Percentiles rank a stretch among this genome's conserved stretches.
These are phyloP conservation scores for Exophiala aquamarina DNA, from an alignment of 2,329 filamentous ascomycete genomes.

Conservation along the genomic window DNA sequence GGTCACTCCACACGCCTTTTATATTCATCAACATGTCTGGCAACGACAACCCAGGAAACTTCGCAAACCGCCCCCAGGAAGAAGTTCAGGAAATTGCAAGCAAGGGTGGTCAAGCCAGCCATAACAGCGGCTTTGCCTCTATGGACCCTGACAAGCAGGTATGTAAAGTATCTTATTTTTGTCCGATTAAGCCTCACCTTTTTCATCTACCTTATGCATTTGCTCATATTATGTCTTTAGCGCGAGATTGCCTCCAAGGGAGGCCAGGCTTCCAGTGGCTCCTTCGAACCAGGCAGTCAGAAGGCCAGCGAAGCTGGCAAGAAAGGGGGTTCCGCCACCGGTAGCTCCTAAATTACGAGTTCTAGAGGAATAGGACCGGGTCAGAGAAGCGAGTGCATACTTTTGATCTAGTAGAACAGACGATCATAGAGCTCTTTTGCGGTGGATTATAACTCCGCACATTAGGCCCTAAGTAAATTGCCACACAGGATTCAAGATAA, in stretches of 20 bases:
- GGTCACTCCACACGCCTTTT: too few relatives aligned
- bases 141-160: constrained; percentile 36
- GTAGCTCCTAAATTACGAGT: too few relatives aligned
- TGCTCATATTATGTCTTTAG: constrained; percentile 32
- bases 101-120: constrained; percentile 36
- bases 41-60: constrained; percentile 35
- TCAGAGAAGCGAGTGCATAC: too few relatives aligned
- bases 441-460: too few relatives aligned
- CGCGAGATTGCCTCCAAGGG: constrained; percentile 57
- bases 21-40: constrained; percentile 9
- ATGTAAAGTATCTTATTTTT: neutral
- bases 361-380: too few relatives aligned
- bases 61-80: constrained; percentile 35
- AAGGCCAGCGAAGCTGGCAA: constrained; percentile 54
- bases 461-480: too few relatives aligned
- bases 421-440: too few relatives aligned
- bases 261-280: constrained; percentile 54
- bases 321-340: constrained; percentile 48
- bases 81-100: constrained; percentile 40
- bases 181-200: neutral
- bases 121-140: constrained; percentile 32
- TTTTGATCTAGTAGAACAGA: too few relatives aligned
- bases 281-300: constrained; percentile 55
- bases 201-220: neutral
- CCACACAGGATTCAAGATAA: too few relatives aligned